These are phyloP conservation scores for Ciborinia camelliae DNA, from an alignment of 2,329 filamentous ascomycete genomes.

Conservation along the genomic window DNA sequence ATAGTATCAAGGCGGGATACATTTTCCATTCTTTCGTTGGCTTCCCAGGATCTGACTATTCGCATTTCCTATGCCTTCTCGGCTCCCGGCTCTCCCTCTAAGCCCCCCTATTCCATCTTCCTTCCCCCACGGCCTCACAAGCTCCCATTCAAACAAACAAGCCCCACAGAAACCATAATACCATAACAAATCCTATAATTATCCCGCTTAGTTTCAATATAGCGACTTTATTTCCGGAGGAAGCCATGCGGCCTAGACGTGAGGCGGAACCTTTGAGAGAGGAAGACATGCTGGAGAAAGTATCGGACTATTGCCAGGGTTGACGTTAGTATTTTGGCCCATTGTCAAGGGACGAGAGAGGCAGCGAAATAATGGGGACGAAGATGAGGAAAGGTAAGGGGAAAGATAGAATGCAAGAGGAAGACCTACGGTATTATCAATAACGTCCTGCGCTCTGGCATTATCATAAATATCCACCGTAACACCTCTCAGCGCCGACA, in stretches of 20 bases:
- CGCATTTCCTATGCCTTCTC: background rate
- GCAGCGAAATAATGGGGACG: background rate
- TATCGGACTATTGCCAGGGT: slow-evolving; percentile 64
- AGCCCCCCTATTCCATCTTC: too few relatives aligned
- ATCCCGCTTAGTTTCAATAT: slow-evolving; percentile 87
- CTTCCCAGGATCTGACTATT: background rate
- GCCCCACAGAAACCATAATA: slow-evolving; percentile 60
- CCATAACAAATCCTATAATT: slow-evolving; percentile 66
- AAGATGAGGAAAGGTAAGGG: background rate
- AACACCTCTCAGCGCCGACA: slow-evolving; percentile 85
- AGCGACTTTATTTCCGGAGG: slow-evolving; percentile 83
- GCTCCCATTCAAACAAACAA: slow-evolving; percentile 31
- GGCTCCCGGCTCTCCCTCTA: background rate
- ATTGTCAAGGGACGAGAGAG: background rate
- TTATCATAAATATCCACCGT: slow-evolving; percentile 98
- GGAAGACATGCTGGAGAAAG: slow-evolving; percentile 82
- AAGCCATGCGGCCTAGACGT: slow-evolving; percentile 85
- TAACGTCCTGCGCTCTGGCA: slow-evolving; percentile 79
- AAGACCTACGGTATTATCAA: slow-evolving; percentile 74
- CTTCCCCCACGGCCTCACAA: background rate
- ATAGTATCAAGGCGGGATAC: background rate
- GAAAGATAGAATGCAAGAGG: background rate
- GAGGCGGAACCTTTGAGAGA: slow-evolving; percentile 80
- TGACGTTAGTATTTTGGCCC: background rate
- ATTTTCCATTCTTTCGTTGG: background rate